Conservation (phyloP, 345 rosid species). For the Excoecaria cochinchinensis region DNA sequence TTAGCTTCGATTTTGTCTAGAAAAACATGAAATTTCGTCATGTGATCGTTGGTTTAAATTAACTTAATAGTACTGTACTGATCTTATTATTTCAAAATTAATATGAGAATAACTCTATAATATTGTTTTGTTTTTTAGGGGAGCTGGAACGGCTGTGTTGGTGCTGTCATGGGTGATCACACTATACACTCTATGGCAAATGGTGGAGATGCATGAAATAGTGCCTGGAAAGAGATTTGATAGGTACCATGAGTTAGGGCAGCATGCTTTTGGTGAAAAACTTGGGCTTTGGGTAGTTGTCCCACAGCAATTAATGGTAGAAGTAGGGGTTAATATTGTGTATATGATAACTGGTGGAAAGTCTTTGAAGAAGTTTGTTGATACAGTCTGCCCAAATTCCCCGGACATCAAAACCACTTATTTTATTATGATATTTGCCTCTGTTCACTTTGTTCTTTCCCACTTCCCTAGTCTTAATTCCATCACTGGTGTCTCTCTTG, state of each 20-base stretch:
- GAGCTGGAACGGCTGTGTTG: constrained; percentile 54
- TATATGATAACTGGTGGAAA: constrained; percentile 65
- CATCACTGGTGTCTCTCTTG: constrained; percentile 52
- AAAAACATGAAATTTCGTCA: too few relatives aligned
- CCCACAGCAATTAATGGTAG: constrained; percentile 48
- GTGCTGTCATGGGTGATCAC: constrained; percentile 71
- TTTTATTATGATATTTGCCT: constrained; percentile 62
- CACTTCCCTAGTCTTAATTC: constrained; percentile 71
- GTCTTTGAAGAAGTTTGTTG: constrained; percentile 56
- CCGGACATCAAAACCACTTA: constrained; percentile 47
- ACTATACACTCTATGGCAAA: constrained; percentile 71
- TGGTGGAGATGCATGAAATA: constrained; percentile 87
- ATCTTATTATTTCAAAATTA: too few relatives aligned
- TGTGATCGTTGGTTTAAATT: too few relatives aligned
- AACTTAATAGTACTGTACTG: too few relatives aligned
- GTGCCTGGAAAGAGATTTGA: constrained; percentile 70
- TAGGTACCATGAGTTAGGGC: constrained; percentile 70
- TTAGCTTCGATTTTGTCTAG: too few relatives aligned
- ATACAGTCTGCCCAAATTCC: constrained; percentile 38
- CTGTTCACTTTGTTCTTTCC: constrained; percentile 53
- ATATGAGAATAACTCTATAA: too few relatives aligned
- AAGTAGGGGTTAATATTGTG: constrained; percentile 60
- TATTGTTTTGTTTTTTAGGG: constrained; percentile 31
- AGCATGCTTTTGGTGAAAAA: constrained; percentile 65
- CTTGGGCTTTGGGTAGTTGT: constrained; percentile 71